Percentiles rank a stretch among this genome's conserved stretches.
Conservation (phyloP, 2,329 filamentous ascomycete genomes). For the Talaromyces sp. region DNA sequence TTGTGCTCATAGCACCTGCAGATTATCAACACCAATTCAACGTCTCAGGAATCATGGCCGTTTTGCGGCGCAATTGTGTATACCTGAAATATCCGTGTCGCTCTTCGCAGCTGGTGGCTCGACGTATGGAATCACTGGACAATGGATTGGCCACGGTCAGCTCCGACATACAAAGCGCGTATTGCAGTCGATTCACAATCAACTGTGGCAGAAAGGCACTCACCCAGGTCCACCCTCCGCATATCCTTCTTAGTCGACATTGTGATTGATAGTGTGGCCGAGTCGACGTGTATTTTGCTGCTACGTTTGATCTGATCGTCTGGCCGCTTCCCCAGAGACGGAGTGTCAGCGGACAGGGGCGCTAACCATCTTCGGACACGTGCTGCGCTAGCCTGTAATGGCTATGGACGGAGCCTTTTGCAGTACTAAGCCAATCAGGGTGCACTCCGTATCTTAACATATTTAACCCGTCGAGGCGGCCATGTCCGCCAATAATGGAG, state of each 20-base stretch:
- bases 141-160: conserved; percentile 19
- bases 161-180: background rate
- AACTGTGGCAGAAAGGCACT: conserved; percentile 26
- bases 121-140: conserved; percentile 80
- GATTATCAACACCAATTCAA: background rate
- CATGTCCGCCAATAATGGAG: background rate
- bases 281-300: background rate
- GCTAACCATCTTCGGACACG: conserved; percentile 14
- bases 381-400: background rate
- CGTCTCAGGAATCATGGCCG: background rate
- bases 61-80: conserved; percentile 40
- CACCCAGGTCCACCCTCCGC: conserved; percentile 70
- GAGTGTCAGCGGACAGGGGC: background rate
- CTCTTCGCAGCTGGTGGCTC: conserved; percentile 65
- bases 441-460: background rate
- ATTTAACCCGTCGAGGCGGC: background rate
- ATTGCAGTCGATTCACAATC: background rate
- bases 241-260: conserved; percentile 74
- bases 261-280: conserved; percentile 20
- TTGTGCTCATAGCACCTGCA: conserved; percentile 64
- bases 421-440: background rate
- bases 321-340: conserved; percentile 2
- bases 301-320: background rate
- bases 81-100: conserved; percentile 68
- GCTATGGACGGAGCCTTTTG: background rate